A percentile compares a stretch with the other conserved stretches of the same genome.
Evolutionary conservation across 2,329 filamentous ascomycete genomes (phyloP).

Genomic region (Fusarium camptoceras): DNA sequence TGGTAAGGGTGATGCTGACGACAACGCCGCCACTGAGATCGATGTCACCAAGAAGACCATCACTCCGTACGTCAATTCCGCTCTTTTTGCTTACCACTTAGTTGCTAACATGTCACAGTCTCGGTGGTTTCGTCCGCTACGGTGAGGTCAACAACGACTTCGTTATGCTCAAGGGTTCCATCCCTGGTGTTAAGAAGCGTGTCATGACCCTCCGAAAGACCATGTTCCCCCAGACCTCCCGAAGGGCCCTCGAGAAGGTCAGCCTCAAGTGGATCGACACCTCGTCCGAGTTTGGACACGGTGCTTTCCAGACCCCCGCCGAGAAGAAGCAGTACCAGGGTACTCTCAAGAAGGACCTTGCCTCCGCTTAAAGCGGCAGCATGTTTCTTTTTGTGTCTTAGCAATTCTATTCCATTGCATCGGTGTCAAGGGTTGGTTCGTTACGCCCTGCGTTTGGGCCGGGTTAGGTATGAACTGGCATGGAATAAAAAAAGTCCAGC

Average conservation of each 20-base stretch:
- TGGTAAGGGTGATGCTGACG: conserved; percentile 89
- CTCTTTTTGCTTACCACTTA: not conserved
- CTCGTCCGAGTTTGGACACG: conserved; percentile 99
- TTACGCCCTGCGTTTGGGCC: conserved; percentile 52
- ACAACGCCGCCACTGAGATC: conserved; percentile 93
- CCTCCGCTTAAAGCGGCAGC: conserved; percentile 56
- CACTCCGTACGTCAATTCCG: conserved; percentile 83
- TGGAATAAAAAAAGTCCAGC: conserved; percentile 52
- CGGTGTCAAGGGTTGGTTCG: conserved; percentile 65
- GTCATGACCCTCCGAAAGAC: conserved; percentile 99
- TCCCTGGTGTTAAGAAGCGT: conserved; percentile 99
- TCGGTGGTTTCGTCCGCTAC: conserved; percentile 99
- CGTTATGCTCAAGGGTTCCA: conserved; percentile 95
- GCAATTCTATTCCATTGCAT: conserved; percentile 58
- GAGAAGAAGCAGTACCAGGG: conserved; percentile 99
- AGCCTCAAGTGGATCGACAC: conserved; percentile 99
- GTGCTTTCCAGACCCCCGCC: conserved; percentile 97
- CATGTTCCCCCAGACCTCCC: conserved; percentile 96
- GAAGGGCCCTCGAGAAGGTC: conserved; percentile 98
- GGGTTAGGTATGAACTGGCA: conserved; percentile 53
- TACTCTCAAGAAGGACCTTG: conserved; percentile 98
- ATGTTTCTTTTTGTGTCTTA: conserved; percentile 59
- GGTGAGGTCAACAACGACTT: conserved; percentile 99
- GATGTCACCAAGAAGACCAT: conserved; percentile 99
- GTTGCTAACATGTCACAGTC: conserved; percentile 65